Percentiles rank a stretch among this genome's conserved stretches.
phyloP scores from a whole-genome alignment of 495 filamentous ascomycete genomes.

The Pseudevernia furfuracea region DNA sequence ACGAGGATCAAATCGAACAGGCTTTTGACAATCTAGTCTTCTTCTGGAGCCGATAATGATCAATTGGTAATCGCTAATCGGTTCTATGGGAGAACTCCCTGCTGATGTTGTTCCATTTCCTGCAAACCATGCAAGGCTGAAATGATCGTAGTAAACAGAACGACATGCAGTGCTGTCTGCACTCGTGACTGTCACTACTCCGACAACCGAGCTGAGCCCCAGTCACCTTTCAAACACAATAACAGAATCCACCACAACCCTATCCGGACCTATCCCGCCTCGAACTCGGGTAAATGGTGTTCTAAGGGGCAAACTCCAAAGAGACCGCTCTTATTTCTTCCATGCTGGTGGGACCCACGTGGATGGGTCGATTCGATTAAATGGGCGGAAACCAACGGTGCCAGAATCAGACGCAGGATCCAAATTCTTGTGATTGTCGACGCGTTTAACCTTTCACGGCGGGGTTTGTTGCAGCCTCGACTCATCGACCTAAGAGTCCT shows the following conservation, averaged over 20 bases:
- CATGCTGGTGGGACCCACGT: too few species aligned
- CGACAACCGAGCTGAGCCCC: neutral
- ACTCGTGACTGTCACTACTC: neutral
- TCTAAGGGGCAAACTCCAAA: neutral
- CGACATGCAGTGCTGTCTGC: neutral
- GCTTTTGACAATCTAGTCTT: constrained; percentile 1
- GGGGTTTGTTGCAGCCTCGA: neutral
- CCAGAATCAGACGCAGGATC: too few species aligned
- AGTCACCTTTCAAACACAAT: neutral
- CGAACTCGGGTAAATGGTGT: neutral
- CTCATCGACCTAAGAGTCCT: neutral
- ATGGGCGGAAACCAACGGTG: neutral
- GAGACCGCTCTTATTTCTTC: neutral
- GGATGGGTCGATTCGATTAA: too few species aligned
- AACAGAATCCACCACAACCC: neutral
- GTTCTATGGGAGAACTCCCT: neutral
- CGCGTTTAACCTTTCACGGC: neutral
- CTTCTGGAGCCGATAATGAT: constrained; percentile 1
- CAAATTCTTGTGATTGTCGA: neutral
- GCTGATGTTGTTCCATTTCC: neutral
- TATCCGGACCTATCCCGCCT: neutral
- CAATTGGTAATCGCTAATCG: neutral
- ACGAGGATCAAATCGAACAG: neutral
- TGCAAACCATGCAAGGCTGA: neutral
- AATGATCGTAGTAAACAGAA: neutral